A percentile compares a stretch with the other conserved stretches of the same genome.
These are phyloP conservation scores for Arabidopsis lyrata DNA, from an alignment of 441 rosid genomes.

Conservation along the genomic window DNA sequence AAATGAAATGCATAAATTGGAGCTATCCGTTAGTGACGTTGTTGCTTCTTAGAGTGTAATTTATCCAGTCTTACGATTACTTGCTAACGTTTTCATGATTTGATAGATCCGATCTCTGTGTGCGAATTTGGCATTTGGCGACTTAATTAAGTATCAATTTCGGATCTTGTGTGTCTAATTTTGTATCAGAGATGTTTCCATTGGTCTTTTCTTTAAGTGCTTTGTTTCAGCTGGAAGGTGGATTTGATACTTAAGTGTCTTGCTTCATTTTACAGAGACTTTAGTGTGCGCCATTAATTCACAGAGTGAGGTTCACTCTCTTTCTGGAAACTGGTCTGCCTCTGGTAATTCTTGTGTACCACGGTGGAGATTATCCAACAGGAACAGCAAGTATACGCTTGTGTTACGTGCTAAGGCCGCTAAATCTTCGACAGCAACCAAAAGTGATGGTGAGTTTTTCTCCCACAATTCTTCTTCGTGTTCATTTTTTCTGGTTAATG, in stretches of 20 bases:
- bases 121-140: neutral
- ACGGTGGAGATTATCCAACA: conserved; percentile 43
- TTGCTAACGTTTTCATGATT: neutral
- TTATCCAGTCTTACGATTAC: neutral
- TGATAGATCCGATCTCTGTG: conserved; percentile 17
- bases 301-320: conserved; percentile 40
- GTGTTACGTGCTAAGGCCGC: conserved; percentile 58
- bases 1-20: conserved; percentile 1
- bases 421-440: conserved; percentile 53
- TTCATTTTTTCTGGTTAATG: neutral
- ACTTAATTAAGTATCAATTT: neutral
- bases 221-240: conserved; percentile 10
- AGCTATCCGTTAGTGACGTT: neutral
- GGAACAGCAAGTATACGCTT: conserved; percentile 41
- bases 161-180: conserved; percentile 13
- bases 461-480: conserved; percentile 3
- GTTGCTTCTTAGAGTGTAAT: conserved; percentile 11
- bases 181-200: conserved; percentile 18
- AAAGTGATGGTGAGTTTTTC: conserved; percentile 60
- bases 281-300: conserved; percentile 31
- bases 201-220: neutral
- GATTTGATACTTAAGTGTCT: too few relatives aligned
- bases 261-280: conserved; percentile 47
- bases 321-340: conserved; percentile 39
- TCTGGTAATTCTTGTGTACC: conserved; percentile 47